Evolutionary conservation across 2,329 filamentous ascomycete species (phyloP).

Genomic region (Fusarium xyrophilum): DNA sequence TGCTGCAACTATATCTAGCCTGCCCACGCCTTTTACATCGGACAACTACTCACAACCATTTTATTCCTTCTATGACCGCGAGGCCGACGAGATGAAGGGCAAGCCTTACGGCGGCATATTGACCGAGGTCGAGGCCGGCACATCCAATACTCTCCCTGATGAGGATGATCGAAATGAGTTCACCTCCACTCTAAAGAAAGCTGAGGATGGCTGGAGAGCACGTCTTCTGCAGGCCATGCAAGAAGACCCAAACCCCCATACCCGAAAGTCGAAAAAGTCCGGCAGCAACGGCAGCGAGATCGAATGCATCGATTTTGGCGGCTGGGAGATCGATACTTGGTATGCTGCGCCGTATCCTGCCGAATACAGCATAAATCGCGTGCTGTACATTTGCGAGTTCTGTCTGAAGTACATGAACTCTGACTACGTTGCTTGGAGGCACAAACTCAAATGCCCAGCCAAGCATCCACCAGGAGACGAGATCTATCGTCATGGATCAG

Average conservation of each 20-base stretch:
- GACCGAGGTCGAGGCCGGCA: slow-evolving; percentile 87
- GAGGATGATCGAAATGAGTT: slow-evolving; percentile 84
- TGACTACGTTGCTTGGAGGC: slow-evolving; percentile 96
- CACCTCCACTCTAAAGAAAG: slow-evolving; percentile 86
- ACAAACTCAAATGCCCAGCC: slow-evolving; percentile 94
- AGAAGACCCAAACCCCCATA: slow-evolving; percentile 66
- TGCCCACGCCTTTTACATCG: slow-evolving; percentile 64
- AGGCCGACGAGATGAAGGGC: slow-evolving; percentile 85
- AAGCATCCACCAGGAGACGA: slow-evolving; percentile 98
- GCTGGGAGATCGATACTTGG: slow-evolving; percentile 98
- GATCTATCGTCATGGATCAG: slow-evolving; percentile 89
- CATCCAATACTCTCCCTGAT: slow-evolving; percentile 82
- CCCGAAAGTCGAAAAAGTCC: slow-evolving; percentile 74
- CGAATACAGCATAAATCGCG: slow-evolving; percentile 94
- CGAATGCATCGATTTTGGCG: slow-evolving; percentile 97
- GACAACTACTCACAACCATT: slow-evolving; percentile 77
- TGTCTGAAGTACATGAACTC: slow-evolving; percentile 99
- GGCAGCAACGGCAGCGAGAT: slow-evolving; percentile 94
- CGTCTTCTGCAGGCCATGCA: slow-evolving; percentile 65
- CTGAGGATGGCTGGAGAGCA: slow-evolving; percentile 89
- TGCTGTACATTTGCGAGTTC: slow-evolving; percentile 99
- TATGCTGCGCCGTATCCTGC: slow-evolving; percentile 98
- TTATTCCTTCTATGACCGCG: slow-evolving; percentile 87
- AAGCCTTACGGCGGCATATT: slow-evolving; percentile 97
- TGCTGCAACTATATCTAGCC: slow-evolving; percentile 40